A percentile compares a stretch with the other conserved stretches of the same genome.
phyloP scores from a whole-genome alignment of 2,329 filamentous ascomycete species.

The Aureobasidium mangrovei region DNA sequence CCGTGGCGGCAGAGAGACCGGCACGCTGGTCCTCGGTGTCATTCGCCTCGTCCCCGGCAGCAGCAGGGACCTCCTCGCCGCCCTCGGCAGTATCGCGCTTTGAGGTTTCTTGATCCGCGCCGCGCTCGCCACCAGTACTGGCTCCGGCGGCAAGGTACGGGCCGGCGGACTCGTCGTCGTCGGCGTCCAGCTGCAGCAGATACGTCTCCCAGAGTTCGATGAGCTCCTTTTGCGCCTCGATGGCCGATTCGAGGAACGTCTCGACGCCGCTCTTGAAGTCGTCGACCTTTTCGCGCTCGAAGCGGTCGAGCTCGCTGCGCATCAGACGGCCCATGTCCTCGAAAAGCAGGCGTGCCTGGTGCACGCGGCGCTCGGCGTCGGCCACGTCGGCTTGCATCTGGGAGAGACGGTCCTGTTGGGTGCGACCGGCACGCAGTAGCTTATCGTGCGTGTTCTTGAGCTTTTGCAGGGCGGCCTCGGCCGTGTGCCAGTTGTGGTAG shows the following conservation, averaged over 20 bases:
- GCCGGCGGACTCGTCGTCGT: slow-evolving; percentile 53
- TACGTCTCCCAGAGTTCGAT: slow-evolving; percentile 98
- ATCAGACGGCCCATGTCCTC: slow-evolving; percentile 96
- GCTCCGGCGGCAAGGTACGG: slow-evolving; percentile 32
- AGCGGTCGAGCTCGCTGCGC: slow-evolving; percentile 82
- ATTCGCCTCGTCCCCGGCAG: background rate
- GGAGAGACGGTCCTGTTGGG: slow-evolving; percentile 88
- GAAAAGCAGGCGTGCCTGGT: slow-evolving; percentile 81
- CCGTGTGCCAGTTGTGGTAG: slow-evolving; percentile 87
- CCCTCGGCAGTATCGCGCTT: background rate
- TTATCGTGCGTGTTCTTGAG: slow-evolving; percentile 86
- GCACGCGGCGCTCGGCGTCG: slow-evolving; percentile 89
- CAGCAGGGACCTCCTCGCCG: slow-evolving; percentile 1
- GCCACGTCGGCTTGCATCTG: slow-evolving; percentile 87
- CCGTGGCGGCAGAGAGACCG: background rate
- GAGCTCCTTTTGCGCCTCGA: slow-evolving; percentile 94
- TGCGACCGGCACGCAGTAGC: slow-evolving; percentile 85
- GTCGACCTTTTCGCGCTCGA: slow-evolving; percentile 95
- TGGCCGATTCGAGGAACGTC: slow-evolving; percentile 91
- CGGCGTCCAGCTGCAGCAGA: slow-evolving; percentile 87
- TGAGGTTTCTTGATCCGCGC: slow-evolving; percentile 29
- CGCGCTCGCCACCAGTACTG: slow-evolving; percentile 18
- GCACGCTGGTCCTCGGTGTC: background rate
- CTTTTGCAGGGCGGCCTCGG: slow-evolving; percentile 85
- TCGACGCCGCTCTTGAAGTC: slow-evolving; percentile 98